Conservation (phyloP, 163 green algal species). For the Smithsoniella earleae region DNA sequence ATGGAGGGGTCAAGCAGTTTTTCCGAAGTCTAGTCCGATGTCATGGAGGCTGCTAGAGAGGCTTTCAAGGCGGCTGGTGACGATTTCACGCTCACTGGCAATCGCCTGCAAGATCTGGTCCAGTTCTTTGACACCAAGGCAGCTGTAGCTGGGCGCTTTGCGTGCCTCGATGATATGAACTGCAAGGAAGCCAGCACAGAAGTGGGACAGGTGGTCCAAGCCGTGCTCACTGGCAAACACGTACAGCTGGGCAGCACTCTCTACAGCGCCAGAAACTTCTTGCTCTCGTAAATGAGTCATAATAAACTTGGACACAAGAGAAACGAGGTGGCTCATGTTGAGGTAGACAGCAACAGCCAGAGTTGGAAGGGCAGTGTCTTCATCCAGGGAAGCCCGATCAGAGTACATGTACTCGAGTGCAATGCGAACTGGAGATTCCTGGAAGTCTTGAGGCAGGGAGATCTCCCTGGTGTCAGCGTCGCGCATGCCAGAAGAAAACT, state of each 20-base stretch:
- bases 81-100: conserved; percentile 11
- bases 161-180: background rate
- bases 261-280: background rate
- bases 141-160: background rate
- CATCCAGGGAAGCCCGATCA: background rate
- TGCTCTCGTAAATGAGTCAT: background rate
- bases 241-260: conserved; percentile 19
- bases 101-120: background rate
- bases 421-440: background rate
- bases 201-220: background rate
- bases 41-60: conserved; percentile 14
- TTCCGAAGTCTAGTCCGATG: conserved; percentile 2
- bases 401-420: conserved; percentile 27
- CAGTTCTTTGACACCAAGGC: background rate
- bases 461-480: background rate
- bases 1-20: no score
- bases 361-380: conserved; percentile 21
- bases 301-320: background rate
- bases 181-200: conserved; percentile 10
- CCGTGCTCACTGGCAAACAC: conserved; percentile 22
- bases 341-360: conserved; percentile 19
- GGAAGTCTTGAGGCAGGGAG: conserved; percentile 13
- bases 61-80: background rate
- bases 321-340: conserved; percentile 27
- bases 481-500: conserved; percentile 23